Evolutionary conservation across 495 filamentous ascomycete species (phyloP).

Genomic region (Talaromyces ruber): DNA sequence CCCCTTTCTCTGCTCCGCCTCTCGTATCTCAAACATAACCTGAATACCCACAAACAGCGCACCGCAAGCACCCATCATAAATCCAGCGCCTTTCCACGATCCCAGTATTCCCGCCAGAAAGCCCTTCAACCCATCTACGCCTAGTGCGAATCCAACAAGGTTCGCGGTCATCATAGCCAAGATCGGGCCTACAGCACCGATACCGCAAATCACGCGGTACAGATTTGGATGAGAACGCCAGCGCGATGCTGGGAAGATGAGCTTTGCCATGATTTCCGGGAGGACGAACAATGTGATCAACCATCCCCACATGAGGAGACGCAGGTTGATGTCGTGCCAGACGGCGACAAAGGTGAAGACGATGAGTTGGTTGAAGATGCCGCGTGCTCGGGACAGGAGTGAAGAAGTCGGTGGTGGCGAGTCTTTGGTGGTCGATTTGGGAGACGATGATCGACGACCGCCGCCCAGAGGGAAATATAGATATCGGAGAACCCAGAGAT

Average conservation of each 20-base stretch:
- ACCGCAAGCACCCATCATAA: conserved; percentile 58
- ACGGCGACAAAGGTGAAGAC: conserved; percentile 97
- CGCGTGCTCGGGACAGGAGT: conserved; percentile 21
- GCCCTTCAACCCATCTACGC: conserved; percentile 74
- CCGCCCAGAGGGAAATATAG: conserved; percentile 91
- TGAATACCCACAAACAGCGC: conserved; percentile 79
- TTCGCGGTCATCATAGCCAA: conserved; percentile 96
- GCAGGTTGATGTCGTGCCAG: conserved; percentile 96
- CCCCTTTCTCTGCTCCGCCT: conserved; percentile 71
- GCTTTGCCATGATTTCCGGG: conserved; percentile 66
- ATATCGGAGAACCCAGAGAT: conserved; percentile 90
- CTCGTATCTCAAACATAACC: conserved; percentile 92
- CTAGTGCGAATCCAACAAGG: conserved; percentile 88
- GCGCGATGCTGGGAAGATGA: conserved; percentile 59
- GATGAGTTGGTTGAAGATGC: conserved; percentile 61
- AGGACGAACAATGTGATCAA: conserved; percentile 87
- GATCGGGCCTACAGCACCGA: conserved; percentile 81
- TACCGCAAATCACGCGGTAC: conserved; percentile 72
- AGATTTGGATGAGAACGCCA: conserved; percentile 59
- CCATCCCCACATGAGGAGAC: conserved; percentile 94
- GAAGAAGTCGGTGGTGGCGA: conserved; percentile 5
- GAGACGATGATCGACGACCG: conserved; percentile 13
- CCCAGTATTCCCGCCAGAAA: conserved; percentile 66
- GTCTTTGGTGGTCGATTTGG: conserved; percentile 26
- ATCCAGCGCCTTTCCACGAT: conserved; percentile 64